A percentile compares a stretch with the other conserved stretches of the same genome.
Evolutionary conservation across 305 asterid species (phyloP).

Genomic region (Striga hermonthica): DNA sequence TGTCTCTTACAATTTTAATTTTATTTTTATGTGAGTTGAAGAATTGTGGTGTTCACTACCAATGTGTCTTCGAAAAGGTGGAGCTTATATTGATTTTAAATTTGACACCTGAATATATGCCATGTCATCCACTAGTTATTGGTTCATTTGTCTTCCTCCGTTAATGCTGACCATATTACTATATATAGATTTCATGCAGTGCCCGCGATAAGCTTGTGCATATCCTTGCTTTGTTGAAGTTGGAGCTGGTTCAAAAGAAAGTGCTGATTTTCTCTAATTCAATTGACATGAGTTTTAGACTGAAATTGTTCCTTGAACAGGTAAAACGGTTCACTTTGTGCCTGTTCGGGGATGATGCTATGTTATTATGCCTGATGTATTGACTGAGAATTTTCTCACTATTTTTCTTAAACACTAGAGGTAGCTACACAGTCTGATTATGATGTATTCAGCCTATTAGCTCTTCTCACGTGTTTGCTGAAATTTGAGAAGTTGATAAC

Average conservation of each 20-base stretch:
- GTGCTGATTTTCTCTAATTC: slow-evolving; percentile 83
- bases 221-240: slow-evolving; percentile 77
- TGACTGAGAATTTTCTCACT: neutral
- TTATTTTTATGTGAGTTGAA: slow-evolving; percentile 14
- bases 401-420: neutral
- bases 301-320: slow-evolving; percentile 89
- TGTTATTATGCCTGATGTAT: slow-evolving; percentile 11
- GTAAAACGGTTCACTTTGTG: slow-evolving; percentile 34
- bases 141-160: neutral
- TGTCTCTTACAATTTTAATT: neutral
- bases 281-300: slow-evolving; percentile 77
- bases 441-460: neutral
- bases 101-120: neutral
- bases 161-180: slow-evolving; percentile 27
- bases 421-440: slow-evolving; percentile 11
- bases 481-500: neutral
- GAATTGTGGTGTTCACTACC: slow-evolving; percentile 2
- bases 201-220: slow-evolving; percentile 72
- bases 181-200: slow-evolving; percentile 68
- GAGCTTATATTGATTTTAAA: neutral
- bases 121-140: neutral
- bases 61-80: slow-evolving; percentile 18
- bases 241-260: slow-evolving; percentile 78
- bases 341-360: neutral
- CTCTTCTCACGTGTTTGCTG: slow-evolving; percentile 2